These are phyloP conservation scores for Neurospora terricola DNA, from an alignment of 495 filamentous ascomycete genomes.

Conservation along the genomic window DNA sequence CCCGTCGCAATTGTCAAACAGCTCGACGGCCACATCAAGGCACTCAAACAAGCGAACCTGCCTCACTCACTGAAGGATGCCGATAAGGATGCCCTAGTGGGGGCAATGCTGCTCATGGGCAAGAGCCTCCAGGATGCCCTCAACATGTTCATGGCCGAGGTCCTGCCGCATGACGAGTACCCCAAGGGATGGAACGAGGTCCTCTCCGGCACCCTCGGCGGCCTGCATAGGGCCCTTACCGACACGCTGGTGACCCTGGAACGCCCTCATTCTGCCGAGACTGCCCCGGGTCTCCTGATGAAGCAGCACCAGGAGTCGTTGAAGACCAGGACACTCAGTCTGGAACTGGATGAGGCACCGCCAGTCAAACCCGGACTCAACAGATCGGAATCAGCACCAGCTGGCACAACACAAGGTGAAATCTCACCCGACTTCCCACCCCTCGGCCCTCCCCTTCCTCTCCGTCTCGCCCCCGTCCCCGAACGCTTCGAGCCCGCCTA, in stretches of 20 bases:
- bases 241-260: slow-evolving; percentile 4
- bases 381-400: not conserved
- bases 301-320: not conserved
- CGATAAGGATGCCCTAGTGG: slow-evolving; percentile 21
- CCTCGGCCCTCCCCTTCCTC: not conserved
- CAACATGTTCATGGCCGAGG: slow-evolving; percentile 13
- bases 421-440: not conserved
- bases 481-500: not conserved
- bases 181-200: slow-evolving; percentile 20
- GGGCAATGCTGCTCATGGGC: slow-evolving; percentile 18
- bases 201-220: slow-evolving; percentile 19
- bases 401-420: not conserved
- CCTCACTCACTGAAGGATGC: slow-evolving; percentile 10
- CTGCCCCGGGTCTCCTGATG: not conserved
- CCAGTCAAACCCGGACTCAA: not conserved
- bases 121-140: slow-evolving; percentile 20
- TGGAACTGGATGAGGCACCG: not conserved
- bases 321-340: not conserved
- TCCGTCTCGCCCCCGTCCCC: not conserved
- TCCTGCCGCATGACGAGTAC: slow-evolving; percentile 19
- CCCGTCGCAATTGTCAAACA: slow-evolving; percentile 16
- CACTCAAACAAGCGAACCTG: slow-evolving; percentile 10
- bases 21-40: slow-evolving; percentile 13
- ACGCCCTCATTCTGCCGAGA: not conserved
- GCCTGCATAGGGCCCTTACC: slow-evolving; percentile 12